phyloP scores from a whole-genome alignment of 345 rosid species.

The Corchorus olitorius region DNA sequence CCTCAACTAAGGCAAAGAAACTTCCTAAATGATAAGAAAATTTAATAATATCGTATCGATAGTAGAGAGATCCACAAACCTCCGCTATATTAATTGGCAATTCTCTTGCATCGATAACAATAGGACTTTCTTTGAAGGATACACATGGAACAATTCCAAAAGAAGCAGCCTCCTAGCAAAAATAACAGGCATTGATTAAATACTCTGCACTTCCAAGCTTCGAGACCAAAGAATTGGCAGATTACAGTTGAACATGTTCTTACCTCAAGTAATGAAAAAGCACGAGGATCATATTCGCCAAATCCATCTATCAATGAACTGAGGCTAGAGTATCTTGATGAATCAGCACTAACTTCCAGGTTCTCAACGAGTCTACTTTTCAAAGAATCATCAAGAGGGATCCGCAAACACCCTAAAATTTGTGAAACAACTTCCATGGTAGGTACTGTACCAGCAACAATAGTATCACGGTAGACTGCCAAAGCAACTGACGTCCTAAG shows the following conservation, averaged over 20 bases:
- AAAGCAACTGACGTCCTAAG: slow-evolving; percentile 79
- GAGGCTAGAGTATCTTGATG: slow-evolving; percentile 54
- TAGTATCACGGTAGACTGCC: slow-evolving; percentile 68
- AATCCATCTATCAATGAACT: slow-evolving; percentile 82
- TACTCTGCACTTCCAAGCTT: slow-evolving; percentile 7
- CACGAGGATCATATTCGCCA: slow-evolving; percentile 95
- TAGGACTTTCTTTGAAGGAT: slow-evolving; percentile 63
- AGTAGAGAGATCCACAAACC: slow-evolving; percentile 38
- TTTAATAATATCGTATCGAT: not conserved
- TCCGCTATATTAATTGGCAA: slow-evolving; percentile 58
- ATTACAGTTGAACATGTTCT: slow-evolving; percentile 14
- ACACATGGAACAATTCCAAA: slow-evolving; percentile 64
- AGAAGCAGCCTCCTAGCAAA: slow-evolving; percentile 78
- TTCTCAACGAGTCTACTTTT: slow-evolving; percentile 66
- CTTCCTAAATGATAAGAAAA: not conserved
- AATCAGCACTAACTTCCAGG: slow-evolving; percentile 52
- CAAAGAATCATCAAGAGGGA: slow-evolving; percentile 68
- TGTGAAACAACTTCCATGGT: slow-evolving; percentile 79
- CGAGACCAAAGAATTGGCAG: slow-evolving; percentile 20
- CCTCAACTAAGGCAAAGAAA: not conserved
- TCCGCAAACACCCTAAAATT: slow-evolving; percentile 83
- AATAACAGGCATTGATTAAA: slow-evolving; percentile 13
- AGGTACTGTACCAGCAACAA: slow-evolving; percentile 61
- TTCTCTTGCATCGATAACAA: slow-evolving; percentile 60
- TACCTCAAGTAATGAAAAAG: slow-evolving; percentile 90